Evolutionary conservation across 371 early-diverging fungal genomes (phyloP).

Genomic region (Zopfochytrium polystomum): DNA sequence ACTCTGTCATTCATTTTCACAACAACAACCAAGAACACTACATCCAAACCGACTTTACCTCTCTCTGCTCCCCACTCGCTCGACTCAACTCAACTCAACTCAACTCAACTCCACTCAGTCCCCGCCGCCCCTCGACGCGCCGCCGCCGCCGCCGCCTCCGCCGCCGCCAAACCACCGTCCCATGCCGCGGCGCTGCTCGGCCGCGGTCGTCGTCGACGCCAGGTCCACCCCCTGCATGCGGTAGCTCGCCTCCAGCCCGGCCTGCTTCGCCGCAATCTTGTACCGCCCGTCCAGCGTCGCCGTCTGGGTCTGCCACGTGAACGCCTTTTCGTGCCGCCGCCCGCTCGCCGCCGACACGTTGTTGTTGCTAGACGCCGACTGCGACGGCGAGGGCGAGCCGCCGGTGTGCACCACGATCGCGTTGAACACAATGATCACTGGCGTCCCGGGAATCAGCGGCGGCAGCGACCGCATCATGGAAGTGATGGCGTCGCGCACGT

Average conservation of each 20-base stretch:
- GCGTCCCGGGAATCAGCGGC: conserved; percentile 30
- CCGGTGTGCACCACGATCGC: conserved; percentile 26
- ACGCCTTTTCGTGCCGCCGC: conserved; percentile 21
- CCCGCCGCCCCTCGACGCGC: conserved; percentile 4
- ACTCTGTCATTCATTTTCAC: no score
- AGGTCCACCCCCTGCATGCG: conserved; percentile 26
- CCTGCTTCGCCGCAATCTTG: conserved; percentile 25
- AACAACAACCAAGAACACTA: no score
- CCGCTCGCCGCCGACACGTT: conserved; percentile 2
- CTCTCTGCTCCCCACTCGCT: no score
- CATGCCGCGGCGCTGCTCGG: no score
- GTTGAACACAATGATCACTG: conserved; percentile 29
- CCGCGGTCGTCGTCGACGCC: no score
- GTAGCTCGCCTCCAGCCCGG: conserved; percentile 23
- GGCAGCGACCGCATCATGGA: conserved; percentile 27
- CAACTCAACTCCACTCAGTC: conserved; percentile 4
- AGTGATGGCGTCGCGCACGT: conserved; percentile 27
- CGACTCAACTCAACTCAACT: no score
- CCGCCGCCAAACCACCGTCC: conserved; percentile 21
- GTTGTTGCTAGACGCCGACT: neutral
- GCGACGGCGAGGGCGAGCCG: neutral
- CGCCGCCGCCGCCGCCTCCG: conserved; percentile 16
- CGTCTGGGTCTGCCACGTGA: conserved; percentile 28
- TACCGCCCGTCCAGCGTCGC: conserved; percentile 24
- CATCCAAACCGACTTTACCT: no score